Evolutionary conservation across 306 rosid species (phyloP).

Genomic region (Fagus crenata): DNA sequence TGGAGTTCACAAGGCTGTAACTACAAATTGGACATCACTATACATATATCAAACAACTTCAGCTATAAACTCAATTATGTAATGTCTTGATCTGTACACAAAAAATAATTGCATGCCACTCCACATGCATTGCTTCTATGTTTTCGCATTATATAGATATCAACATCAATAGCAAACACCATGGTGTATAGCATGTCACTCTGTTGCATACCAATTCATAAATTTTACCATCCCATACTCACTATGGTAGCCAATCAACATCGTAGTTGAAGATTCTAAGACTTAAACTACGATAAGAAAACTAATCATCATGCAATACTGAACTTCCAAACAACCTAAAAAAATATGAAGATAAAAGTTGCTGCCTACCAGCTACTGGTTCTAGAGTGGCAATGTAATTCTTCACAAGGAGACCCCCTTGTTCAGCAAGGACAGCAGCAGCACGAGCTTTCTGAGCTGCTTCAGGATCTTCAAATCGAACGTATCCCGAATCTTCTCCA

Average conservation of each 20-base stretch:
- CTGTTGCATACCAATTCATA: not conserved
- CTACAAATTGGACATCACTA: not conserved
- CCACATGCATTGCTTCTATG: not conserved
- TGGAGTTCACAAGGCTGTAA: not conserved
- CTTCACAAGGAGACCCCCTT: conserved; percentile 73
- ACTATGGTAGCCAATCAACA: not conserved
- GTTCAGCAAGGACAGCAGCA: conserved; percentile 72
- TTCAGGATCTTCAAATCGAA: conserved; percentile 78
- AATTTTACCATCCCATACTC: not conserved
- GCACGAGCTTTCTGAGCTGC: conserved; percentile 91
- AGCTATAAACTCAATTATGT: not conserved
- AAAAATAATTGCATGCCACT: too few relatives aligned
- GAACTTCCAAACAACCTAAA: not conserved
- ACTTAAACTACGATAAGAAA: not conserved
- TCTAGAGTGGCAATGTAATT: conserved; percentile 67
- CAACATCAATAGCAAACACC: conserved; percentile 4
- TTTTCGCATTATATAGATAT: not conserved
- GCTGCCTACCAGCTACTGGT: conserved; percentile 70
- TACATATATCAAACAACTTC: not conserved
- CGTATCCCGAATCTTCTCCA: conserved; percentile 78
- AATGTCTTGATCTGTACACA: too few relatives aligned
- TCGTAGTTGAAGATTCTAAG: not conserved
- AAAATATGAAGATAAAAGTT: not conserved
- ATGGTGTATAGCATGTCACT: not conserved
- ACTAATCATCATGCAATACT: not conserved